These are phyloP conservation scores for Myxozyma sirexii DNA, from an alignment of 805 yeast species.

Conservation along the genomic window DNA sequence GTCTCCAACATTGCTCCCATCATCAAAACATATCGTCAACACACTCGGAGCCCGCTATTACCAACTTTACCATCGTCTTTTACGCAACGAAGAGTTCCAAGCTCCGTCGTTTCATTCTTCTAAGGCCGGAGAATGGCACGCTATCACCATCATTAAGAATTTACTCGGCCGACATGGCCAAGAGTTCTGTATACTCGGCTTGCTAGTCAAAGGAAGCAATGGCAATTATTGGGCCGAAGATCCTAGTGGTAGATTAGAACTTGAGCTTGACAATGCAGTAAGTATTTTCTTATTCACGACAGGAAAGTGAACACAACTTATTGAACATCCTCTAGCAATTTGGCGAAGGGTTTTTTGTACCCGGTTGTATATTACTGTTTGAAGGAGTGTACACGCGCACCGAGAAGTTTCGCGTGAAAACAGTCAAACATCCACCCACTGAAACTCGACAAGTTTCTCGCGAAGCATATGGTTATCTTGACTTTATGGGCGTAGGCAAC, in stretches of 20 bases:
- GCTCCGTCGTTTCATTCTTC: conserved; percentile 48
- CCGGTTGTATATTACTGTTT: conserved; percentile 76
- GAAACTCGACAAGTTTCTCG: conserved; percentile 69
- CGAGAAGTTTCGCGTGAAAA: conserved; percentile 68
- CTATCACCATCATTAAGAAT: conserved; percentile 76
- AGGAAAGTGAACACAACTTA: neutral
- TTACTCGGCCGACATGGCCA: conserved; percentile 81
- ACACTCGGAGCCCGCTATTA: conserved; percentile 46
- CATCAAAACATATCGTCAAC: conserved; percentile 54
- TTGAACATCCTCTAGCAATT: conserved; percentile 48
- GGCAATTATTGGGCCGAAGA: conserved; percentile 84
- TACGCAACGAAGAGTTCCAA: conserved; percentile 77
- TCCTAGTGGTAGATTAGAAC: conserved; percentile 68
- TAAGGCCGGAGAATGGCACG: conserved; percentile 30
- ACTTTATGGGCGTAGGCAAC: conserved; percentile 56
- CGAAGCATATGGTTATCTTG: conserved; percentile 77
- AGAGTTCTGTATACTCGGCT: conserved; percentile 76
- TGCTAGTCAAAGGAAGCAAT: conserved; percentile 61
- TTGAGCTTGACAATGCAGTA: conserved; percentile 55
- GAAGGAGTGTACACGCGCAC: conserved; percentile 76
- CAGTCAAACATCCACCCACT: conserved; percentile 84
- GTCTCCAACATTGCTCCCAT: conserved; percentile 20
- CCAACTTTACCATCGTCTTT: conserved; percentile 66
- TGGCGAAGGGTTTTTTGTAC: conserved; percentile 61
- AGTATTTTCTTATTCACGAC: conserved; percentile 29